phyloP scores from a whole-genome alignment of 2,329 filamentous ascomycete genomes.

The Aureobasidium sp. region DNA sequence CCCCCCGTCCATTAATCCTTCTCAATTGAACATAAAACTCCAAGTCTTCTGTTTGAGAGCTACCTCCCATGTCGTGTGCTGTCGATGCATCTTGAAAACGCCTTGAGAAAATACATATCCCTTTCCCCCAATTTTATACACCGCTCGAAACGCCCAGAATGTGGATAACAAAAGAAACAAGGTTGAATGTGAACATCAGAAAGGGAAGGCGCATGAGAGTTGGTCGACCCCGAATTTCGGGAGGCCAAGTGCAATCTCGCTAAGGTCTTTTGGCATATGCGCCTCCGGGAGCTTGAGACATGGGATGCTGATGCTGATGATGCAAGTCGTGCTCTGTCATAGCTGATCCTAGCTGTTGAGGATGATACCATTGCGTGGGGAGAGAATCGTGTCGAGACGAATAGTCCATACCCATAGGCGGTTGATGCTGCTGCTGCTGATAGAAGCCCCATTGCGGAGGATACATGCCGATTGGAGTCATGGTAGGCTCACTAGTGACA shows the following conservation, averaged over 20 bases:
- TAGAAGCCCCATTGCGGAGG: slow-evolving; percentile 10
- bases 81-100: slow-evolving; percentile 1
- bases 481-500: background rate
- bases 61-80: background rate
- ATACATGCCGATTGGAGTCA: slow-evolving; percentile 9
- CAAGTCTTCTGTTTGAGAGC: background rate
- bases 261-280: slow-evolving; percentile 7
- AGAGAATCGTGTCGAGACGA: slow-evolving; percentile 7
- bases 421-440: background rate
- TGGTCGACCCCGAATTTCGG: too few relatives aligned
- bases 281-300: slow-evolving; percentile 3
- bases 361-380: slow-evolving; percentile 9
- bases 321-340: slow-evolving; percentile 3
- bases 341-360: background rate
- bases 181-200: background rate
- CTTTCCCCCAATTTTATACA: background rate
- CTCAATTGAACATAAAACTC: background rate
- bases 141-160: background rate
- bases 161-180: background rate
- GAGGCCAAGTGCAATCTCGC: background rate
- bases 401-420: slow-evolving; percentile 4
- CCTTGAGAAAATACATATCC: background rate
- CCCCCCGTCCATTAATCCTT: background rate
- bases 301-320: slow-evolving; percentile 4
- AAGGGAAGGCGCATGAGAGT: background rate